Evolutionary conservation across 306 rosid genomes (phyloP), one percentile per base, ranked within the genome.

Genomic region (Sesbania bispinosa): DNA sequence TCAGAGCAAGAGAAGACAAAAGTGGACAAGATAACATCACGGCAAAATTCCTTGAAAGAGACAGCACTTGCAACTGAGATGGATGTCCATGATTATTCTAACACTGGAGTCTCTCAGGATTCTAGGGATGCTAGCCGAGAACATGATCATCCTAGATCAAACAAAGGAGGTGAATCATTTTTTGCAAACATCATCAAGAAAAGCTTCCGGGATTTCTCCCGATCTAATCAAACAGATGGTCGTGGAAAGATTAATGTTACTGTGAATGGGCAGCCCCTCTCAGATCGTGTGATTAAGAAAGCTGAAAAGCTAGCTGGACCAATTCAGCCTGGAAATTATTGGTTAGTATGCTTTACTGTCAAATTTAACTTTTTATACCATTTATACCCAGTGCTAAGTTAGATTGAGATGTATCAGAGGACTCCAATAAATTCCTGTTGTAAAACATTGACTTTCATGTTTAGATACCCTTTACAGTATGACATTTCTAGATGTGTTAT

Each of bases 291-390:
- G 43, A 20, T 89, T 67, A 95, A 84, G 85, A 95, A 91, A 71
- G 96, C 99, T 6, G 96, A 95, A 84, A 95, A 95, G 80, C 79
- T 47, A 62, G 95, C 99, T 0, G 99, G 99, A 82, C 81, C 86
- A 65, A 78, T 95, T 68, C 96, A 86, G 50, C 96, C 99, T 27
- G 99, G 99, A 79, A 84, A 88, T 69, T 95, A 91, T 80, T 95
- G 99, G 99, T 91, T 53, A 82, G 89, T 78, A 57, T 73, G 35
- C 70, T 61, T 59, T 32, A 73, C 41, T 20, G 21, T 30, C 27
- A 15, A 58, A 38, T 54, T 29, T 55, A 38, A 43, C n/a, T 51
- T 57, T 72, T 57, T 7, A 9, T 10, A 35, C 62, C 52, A 47
- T 65, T 68, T 71, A 58, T 67, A 67, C 59, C 24, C 29, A 29